Evolutionary conservation across 116 monocot species (phyloP).

Genomic region (Phalaenopsis hybrid): DNA sequence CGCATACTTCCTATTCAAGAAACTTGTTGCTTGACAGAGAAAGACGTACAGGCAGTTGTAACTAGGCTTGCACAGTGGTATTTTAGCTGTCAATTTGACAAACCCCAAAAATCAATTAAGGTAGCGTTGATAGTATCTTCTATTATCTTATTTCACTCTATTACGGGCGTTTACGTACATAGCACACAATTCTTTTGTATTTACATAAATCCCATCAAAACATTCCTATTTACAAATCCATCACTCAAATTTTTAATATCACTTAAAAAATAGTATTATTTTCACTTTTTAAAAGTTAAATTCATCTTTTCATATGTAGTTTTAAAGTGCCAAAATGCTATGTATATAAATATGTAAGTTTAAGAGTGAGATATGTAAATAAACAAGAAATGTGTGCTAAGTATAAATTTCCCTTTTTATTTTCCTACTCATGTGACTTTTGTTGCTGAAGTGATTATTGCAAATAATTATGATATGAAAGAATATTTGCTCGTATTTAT

Average conservation of each 20-base stretch:
- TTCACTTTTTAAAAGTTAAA: too few relatives aligned
- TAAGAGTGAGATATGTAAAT: too few relatives aligned
- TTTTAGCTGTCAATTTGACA: slow-evolving; percentile 21
- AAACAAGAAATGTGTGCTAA: too few relatives aligned
- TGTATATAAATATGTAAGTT: too few relatives aligned
- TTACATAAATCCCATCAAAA: too few relatives aligned
- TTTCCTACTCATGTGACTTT: background rate
- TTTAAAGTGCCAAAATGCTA: too few relatives aligned
- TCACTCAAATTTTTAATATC: too few relatives aligned
- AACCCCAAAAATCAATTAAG: slow-evolving; percentile 41
- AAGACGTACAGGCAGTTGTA: slow-evolving; percentile 44
- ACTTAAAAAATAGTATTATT: too few relatives aligned
- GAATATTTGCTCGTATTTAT: background rate
- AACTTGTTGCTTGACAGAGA: slow-evolving; percentile 71
- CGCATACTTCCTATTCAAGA: slow-evolving; percentile 95
- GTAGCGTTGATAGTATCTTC: slow-evolving; percentile 21
- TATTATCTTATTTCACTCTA: background rate
- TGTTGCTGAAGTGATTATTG: background rate
- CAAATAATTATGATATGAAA: background rate
- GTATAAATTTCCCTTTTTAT: background rate
- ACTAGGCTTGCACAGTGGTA: slow-evolving; percentile 52
- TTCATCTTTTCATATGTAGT: too few relatives aligned
- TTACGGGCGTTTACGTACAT: background rate
- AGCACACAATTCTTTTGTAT: too few relatives aligned
- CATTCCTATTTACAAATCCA: too few relatives aligned